Evolutionary conservation across 2,329 filamentous ascomycete genomes (phyloP).

Genomic region (Penicillium sumatraense): DNA sequence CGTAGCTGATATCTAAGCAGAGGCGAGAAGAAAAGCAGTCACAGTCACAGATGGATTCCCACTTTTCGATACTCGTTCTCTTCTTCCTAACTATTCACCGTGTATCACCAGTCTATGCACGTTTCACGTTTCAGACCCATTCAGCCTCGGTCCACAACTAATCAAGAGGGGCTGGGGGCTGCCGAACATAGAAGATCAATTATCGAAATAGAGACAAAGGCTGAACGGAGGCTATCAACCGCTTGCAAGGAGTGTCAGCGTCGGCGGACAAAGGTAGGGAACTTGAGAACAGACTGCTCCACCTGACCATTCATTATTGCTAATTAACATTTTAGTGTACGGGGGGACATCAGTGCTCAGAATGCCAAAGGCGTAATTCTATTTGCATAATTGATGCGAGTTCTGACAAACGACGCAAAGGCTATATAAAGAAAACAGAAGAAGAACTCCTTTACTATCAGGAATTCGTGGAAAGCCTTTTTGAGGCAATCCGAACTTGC

Average conservation of each 20-base stretch:
- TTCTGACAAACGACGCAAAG: constrained; percentile 8
- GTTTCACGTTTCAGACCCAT: neutral
- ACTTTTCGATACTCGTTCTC: too few relatives aligned
- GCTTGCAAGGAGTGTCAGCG: constrained; percentile 13
- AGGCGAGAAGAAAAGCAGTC: too few relatives aligned
- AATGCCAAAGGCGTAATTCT: neutral
- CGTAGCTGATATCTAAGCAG: too few relatives aligned
- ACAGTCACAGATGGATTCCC: too few relatives aligned
- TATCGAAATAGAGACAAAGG: neutral
- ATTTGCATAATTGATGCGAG: neutral
- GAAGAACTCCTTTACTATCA: constrained; percentile 6
- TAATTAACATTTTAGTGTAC: neutral
- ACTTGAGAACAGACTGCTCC: neutral
- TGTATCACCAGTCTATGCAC: too few relatives aligned
- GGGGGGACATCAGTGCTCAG: constrained; percentile 3
- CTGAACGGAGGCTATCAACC: neutral
- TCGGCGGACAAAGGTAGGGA: constrained; percentile 9
- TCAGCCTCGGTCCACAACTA: neutral
- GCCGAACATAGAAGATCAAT: neutral
- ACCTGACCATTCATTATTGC: neutral
- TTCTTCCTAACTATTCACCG: too few relatives aligned
- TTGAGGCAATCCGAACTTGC: constrained; percentile 1
- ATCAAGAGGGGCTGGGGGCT: too few relatives aligned
- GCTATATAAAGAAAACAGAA: constrained; percentile 1
- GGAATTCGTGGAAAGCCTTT: constrained; percentile 1